These are phyloP conservation scores for Nicotiana noctiflora DNA, from an alignment of 257 asterid genomes.

Conservation along the genomic window DNA sequence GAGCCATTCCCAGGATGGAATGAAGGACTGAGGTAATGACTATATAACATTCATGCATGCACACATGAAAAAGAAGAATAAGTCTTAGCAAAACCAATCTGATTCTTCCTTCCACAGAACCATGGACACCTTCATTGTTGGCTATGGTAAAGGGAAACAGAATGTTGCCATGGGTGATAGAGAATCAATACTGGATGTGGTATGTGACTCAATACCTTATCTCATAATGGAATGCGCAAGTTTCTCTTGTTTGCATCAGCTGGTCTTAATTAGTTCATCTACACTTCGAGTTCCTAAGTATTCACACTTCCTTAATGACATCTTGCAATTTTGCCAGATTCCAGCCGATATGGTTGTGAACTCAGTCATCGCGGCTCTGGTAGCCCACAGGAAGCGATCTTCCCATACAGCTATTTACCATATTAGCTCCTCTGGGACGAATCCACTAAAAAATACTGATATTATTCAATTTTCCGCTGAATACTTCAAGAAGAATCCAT, in stretches of 20 bases:
- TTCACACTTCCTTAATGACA: background rate
- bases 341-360: background rate
- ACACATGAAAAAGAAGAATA: background rate
- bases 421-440: background rate
- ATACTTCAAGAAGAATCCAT: constrained; percentile 5
- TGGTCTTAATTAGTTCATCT: background rate
- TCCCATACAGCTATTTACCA: background rate
- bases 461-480: background rate
- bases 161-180: background rate
- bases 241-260: background rate
- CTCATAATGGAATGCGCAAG: background rate
- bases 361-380: background rate
- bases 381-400: background rate
- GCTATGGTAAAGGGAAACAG: background rate
- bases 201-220: background rate
- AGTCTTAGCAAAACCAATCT: background rate
- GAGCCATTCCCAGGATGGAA: constrained; percentile 3
- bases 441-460: background rate
- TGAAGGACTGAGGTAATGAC: background rate
- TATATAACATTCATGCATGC: background rate
- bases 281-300: background rate
- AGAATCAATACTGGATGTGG: background rate
- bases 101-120: background rate
- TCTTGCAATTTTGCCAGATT: background rate
- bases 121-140: background rate